phyloP scores from a whole-genome alignment of 1,284 basidiomycete genomes.

The Malassezia sp. region DNA sequence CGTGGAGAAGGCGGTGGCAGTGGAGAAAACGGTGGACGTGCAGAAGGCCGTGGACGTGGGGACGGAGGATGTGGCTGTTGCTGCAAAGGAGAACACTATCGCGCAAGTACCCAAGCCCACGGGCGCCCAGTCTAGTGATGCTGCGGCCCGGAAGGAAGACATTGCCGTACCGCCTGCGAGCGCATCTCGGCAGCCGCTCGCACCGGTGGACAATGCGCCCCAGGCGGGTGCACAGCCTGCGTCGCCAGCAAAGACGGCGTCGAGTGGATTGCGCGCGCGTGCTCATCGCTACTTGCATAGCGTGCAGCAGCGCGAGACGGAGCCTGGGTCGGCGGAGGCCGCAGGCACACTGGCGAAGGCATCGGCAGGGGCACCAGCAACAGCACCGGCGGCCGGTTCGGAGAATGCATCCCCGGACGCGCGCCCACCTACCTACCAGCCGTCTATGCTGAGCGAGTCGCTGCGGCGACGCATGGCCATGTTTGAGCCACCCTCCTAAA shows the following conservation, averaged over 20 bases:
- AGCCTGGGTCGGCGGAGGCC: too few relatives aligned
- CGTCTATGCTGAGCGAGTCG: slow-evolving; percentile 11
- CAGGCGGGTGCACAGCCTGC: too few relatives aligned
- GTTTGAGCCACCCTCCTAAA: slow-evolving; percentile 5
- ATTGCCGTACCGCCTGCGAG: too few relatives aligned
- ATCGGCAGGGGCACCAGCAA: too few relatives aligned
- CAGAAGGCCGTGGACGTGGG: neutral
- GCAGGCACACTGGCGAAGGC: too few relatives aligned
- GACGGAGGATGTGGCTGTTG: neutral
- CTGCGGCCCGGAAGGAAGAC: neutral
- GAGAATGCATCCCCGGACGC: slow-evolving; percentile 5
- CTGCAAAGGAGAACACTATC: neutral
- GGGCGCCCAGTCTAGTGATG: neutral
- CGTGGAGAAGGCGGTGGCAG: too few relatives aligned
- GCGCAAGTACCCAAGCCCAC: neutral
- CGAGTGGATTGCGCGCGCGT: slow-evolving; percentile 11
- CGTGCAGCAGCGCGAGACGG: neutral
- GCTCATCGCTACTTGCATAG: slow-evolving; percentile 13
- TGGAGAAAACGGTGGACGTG: too few relatives aligned
- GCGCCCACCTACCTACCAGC: slow-evolving; percentile 4
- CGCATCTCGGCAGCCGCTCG: too few relatives aligned
- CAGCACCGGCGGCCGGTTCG: too few relatives aligned
- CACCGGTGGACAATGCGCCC: too few relatives aligned
- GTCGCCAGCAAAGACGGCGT: neutral
- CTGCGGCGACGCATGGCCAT: slow-evolving; percentile 11